phyloP scores from a whole-genome alignment of 148 eudicot genomes.

The Chenopodium album region DNA sequence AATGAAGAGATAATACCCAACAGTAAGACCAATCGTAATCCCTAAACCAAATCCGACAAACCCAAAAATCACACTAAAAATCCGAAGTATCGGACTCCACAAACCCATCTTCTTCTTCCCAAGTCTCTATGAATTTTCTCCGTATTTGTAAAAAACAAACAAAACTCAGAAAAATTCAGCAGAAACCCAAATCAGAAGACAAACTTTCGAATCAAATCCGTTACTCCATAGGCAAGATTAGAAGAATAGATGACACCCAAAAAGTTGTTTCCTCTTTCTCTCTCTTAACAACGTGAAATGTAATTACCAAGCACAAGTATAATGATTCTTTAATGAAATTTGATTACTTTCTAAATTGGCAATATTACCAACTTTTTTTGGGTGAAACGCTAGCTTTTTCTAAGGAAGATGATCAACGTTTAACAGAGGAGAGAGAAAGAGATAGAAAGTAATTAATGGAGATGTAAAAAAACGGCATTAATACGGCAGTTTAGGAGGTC shows the following conservation, averaged over 20 bases:
- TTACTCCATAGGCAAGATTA: background rate
- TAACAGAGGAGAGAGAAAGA: background rate
- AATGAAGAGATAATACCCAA: slow-evolving; percentile 73
- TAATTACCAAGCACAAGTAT: background rate
- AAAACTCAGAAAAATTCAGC: slow-evolving; percentile 15
- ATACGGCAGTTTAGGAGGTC: background rate
- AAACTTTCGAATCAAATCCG: slow-evolving; percentile 19
- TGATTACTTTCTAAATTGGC: background rate
- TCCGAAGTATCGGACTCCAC: slow-evolving; percentile 25
- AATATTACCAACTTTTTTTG: background rate
- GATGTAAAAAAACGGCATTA: background rate
- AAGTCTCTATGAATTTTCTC: background rate
- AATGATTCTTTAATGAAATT: background rate
- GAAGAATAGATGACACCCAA: background rate
- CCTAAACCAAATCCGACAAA: slow-evolving; percentile 79
- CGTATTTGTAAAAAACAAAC: background rate
- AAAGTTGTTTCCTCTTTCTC: background rate
- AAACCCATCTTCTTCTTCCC: slow-evolving; percentile 49
- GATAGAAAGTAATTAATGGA: background rate
- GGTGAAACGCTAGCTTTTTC: background rate
- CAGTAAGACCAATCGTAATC: slow-evolving; percentile 55
- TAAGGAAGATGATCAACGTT: background rate
- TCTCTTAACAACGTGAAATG: slow-evolving; percentile 1
- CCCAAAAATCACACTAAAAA: slow-evolving; percentile 60
- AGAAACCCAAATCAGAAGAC: slow-evolving; percentile 19